phyloP scores from a whole-genome alignment of 1,139 yeast genomes.

The Pneumocystis wakefieldiae region DNA sequence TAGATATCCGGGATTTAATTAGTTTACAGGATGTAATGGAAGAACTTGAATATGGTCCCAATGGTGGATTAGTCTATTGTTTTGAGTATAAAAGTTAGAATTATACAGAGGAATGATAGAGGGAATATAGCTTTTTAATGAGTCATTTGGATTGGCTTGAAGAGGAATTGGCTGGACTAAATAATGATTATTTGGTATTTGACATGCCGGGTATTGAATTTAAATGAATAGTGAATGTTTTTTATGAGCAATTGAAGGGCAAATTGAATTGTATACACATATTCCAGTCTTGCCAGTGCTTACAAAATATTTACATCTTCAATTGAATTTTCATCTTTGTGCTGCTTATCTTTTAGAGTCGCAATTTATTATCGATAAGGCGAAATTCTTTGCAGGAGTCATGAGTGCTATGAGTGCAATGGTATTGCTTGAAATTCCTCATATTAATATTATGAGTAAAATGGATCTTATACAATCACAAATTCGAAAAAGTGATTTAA shows the following conservation, averaged over 20 bases:
- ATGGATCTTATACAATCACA: constrained; percentile 71
- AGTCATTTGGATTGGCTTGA: constrained; percentile 92
- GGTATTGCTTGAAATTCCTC: constrained; percentile 89
- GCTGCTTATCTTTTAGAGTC: constrained; percentile 89
- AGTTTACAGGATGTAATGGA: constrained; percentile 84
- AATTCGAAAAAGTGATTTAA: constrained; percentile 56
- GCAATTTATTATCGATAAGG: constrained; percentile 75
- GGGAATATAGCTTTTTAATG: constrained; percentile 33
- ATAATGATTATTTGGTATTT: constrained; percentile 73
- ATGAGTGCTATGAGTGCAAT: constrained; percentile 96
- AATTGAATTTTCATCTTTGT: constrained; percentile 71
- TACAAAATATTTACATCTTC: constrained; percentile 65
- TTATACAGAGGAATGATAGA: constrained; percentile 9
- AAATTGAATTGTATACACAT: constrained; percentile 88
- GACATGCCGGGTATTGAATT: constrained; percentile 69
- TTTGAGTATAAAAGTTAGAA: constrained; percentile 40
- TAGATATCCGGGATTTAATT: constrained; percentile 72
- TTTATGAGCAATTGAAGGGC: constrained; percentile 38
- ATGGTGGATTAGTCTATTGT: constrained; percentile 88
- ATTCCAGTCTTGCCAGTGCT: constrained; percentile 83
- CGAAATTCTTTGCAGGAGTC: constrained; percentile 91
- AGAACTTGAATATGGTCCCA: constrained; percentile 72
- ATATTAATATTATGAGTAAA: constrained; percentile 56
- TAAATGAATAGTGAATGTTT: no score
- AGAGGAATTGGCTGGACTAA: constrained; percentile 43